These are phyloP conservation scores for Myriosclerotinia scirpicola DNA, from an alignment of 2,329 filamentous ascomycete genomes.

Conservation along the genomic window DNA sequence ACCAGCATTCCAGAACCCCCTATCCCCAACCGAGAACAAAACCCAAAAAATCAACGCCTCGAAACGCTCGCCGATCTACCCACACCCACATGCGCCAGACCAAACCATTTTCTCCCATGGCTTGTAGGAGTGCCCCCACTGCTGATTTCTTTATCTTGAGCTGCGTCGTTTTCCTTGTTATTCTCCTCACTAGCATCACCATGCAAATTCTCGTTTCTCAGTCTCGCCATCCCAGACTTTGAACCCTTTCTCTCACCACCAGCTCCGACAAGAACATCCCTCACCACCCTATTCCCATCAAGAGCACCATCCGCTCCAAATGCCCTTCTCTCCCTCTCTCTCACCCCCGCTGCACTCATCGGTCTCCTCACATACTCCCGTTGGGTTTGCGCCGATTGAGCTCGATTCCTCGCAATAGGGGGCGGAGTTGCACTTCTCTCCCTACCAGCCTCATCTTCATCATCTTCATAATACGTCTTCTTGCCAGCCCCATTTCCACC, in stretches of 20 bases:
- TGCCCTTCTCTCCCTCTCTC: conserved; percentile 17
- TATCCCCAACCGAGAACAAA: neutral
- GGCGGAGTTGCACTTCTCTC: conserved; percentile 36
- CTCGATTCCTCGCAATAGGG: conserved; percentile 33
- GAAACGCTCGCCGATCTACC: conserved; percentile 14
- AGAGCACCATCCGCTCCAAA: conserved; percentile 19
- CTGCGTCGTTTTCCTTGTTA: neutral
- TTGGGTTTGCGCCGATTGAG: conserved; percentile 3
- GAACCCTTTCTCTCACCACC: neutral
- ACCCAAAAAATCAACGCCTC: neutral
- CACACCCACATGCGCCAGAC: conserved; percentile 21
- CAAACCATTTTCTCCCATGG: conserved; percentile 30
- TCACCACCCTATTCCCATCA: conserved; percentile 3
- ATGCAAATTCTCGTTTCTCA: conserved; percentile 23
- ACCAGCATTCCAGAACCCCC: neutral
- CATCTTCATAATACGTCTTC: conserved; percentile 20
- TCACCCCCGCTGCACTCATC: conserved; percentile 22
- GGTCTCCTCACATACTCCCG: conserved; percentile 24
- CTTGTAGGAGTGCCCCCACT: neutral
- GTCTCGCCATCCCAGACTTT: neutral
- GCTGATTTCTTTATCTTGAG: neutral
- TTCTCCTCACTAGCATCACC: conserved; percentile 3
- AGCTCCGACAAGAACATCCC: neutral
- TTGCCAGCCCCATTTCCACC: neutral
- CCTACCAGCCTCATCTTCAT: conserved; percentile 18